Percentiles rank a stretch among this genome's conserved stretches.
Evolutionary conservation across 768 basidiomycete genomes (phyloP).

Genomic region (Phallus indusiatus): DNA sequence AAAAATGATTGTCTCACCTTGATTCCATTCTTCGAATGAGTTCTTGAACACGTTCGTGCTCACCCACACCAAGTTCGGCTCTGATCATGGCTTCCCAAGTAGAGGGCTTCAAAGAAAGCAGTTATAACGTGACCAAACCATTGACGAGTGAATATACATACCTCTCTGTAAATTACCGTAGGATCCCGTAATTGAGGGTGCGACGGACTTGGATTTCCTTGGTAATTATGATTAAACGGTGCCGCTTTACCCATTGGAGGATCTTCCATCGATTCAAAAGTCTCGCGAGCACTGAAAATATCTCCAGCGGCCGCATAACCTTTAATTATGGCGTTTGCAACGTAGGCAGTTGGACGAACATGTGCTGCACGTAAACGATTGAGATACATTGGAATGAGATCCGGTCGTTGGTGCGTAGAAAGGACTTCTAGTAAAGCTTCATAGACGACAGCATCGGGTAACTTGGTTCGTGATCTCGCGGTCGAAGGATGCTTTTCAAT

Average conservation of each 20-base stretch:
- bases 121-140: not conserved
- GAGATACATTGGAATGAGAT: constrained; percentile 64
- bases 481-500: constrained; percentile 49
- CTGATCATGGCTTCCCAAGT: constrained; percentile 96
- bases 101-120: constrained; percentile 47
- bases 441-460: constrained; percentile 78
- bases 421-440: constrained; percentile 87
- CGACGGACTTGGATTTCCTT: constrained; percentile 29
- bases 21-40: constrained; percentile 65
- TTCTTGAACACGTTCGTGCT: constrained; percentile 56
- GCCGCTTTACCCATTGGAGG: constrained; percentile 81
- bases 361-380: constrained; percentile 48
- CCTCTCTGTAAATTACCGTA: constrained; percentile 70
- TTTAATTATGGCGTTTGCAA: constrained; percentile 78
- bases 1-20: constrained; percentile 35
- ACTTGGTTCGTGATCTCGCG: constrained; percentile 16
- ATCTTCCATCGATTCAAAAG: constrained; percentile 78
- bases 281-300: constrained; percentile 56
- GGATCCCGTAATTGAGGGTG: constrained; percentile 34
- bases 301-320: constrained; percentile 61
- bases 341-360: constrained; percentile 90
- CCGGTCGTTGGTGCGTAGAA: constrained; percentile 66
- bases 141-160: constrained; percentile 24
- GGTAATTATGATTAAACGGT: constrained; percentile 75
- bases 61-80: constrained; percentile 74